Evolutionary conservation across 768 basidiomycete genomes (phyloP).

Genomic region (Russula emetica): DNA sequence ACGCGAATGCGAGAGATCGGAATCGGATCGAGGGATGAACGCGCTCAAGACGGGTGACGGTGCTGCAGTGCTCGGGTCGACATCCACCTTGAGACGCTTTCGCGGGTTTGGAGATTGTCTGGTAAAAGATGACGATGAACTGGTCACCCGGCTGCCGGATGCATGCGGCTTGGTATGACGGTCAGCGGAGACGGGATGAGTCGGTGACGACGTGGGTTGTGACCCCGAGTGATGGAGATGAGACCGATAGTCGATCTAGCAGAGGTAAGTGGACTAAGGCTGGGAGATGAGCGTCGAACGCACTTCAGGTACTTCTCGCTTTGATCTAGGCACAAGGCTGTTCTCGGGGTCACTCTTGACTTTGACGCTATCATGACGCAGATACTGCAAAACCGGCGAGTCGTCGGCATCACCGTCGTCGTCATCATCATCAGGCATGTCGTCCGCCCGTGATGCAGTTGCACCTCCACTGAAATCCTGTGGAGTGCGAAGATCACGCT

Average conservation of each 20-base stretch:
- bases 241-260: conserved; percentile 30
- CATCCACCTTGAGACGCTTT: conserved; percentile 21
- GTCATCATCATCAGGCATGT: conserved; percentile 37
- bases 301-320: conserved; percentile 27
- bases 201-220: conserved; percentile 15
- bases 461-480: conserved; percentile 44
- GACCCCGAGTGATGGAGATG: conserved; percentile 19
- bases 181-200: conserved; percentile 34
- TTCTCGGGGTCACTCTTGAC: conserved; percentile 24
- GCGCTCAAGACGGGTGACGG: conserved; percentile 10
- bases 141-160: conserved; percentile 24
- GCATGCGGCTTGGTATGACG: conserved; percentile 28
- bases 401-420: conserved; percentile 27
- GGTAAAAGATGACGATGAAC: conserved; percentile 14
- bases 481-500: conserved; percentile 47
- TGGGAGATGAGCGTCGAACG: conserved; percentile 24
- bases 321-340: conserved; percentile 16
- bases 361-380: conserved; percentile 26
- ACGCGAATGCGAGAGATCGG: conserved; percentile 4
- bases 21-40: conserved; percentile 13
- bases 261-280: background rate
- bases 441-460: conserved; percentile 36
- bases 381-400: conserved; percentile 14
- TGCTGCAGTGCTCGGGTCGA: background rate
- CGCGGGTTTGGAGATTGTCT: conserved; percentile 20